Percentiles rank a stretch among this genome's conserved stretches.
Conservation (phyloP, 805 yeast genomes). For the Ogataea methanolica region DNA sequence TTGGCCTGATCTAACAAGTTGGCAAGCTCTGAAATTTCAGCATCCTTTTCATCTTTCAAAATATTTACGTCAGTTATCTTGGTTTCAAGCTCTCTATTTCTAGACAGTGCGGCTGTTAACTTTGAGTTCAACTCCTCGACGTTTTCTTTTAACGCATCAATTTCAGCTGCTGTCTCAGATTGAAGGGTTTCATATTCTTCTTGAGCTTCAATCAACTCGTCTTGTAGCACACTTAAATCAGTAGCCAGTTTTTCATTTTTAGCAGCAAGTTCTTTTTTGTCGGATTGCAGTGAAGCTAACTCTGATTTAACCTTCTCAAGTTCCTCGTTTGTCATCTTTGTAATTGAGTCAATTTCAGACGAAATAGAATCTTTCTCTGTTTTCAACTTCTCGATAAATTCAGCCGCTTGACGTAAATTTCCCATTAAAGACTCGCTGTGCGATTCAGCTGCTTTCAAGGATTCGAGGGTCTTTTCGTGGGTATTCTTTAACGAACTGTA, state of each 20-base stretch:
- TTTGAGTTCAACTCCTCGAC: conserved; percentile 23
- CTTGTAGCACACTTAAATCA: conserved; percentile 10
- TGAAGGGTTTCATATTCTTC: conserved; percentile 18
- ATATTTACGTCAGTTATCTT: conserved; percentile 4
- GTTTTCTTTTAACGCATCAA: conserved; percentile 31
- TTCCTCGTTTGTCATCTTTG: background rate
- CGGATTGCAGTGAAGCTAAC: conserved; percentile 6
- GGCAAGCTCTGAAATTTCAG: background rate
- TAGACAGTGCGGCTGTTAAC: conserved; percentile 5
- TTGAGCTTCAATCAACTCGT: conserved; percentile 18
- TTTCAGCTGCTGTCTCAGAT: conserved; percentile 17
- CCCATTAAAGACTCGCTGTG: conserved; percentile 15
- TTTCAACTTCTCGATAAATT: conserved; percentile 21
- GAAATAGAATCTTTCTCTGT: conserved; percentile 18
- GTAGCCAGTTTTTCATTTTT: conserved; percentile 9
- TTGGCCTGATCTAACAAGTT: background rate
- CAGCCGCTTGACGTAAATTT: conserved; percentile 25
- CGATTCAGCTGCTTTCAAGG: conserved; percentile 20
- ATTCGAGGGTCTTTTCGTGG: conserved; percentile 21
- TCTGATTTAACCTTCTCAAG: conserved; percentile 11
- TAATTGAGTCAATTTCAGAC: conserved; percentile 13
- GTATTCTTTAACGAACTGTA: conserved; percentile 21
- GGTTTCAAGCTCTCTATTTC: conserved; percentile 6
- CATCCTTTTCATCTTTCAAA: background rate
- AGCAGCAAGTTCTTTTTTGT: conserved; percentile 18